A percentile compares a stretch with the other conserved stretches of the same genome.
Evolutionary conservation across 768 basidiomycete species (phyloP).

Genomic region (Boletus subcaerulescens): DNA sequence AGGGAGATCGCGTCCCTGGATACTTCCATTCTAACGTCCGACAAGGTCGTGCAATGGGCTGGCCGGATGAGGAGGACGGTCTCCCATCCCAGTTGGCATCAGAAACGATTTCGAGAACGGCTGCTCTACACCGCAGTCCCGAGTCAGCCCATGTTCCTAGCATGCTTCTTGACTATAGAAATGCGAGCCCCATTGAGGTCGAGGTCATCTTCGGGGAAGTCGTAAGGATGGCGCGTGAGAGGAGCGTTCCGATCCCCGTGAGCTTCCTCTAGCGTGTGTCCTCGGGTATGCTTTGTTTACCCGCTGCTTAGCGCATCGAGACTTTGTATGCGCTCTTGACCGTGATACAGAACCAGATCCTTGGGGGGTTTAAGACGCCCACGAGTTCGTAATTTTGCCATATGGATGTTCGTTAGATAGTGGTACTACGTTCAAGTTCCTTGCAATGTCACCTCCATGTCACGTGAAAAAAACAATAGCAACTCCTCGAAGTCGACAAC

Average conservation of each 20-base stretch:
- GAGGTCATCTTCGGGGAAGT: constrained; percentile 66
- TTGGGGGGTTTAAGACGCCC: constrained; percentile 33
- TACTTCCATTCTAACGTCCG: constrained; percentile 1
- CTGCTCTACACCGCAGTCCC: constrained; percentile 38
- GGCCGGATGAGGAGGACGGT: constrained; percentile 43
- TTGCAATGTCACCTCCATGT: background rate
- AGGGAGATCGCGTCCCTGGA: background rate
- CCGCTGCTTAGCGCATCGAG: constrained; percentile 49
- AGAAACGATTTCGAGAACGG: constrained; percentile 38
- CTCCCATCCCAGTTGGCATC: constrained; percentile 45
- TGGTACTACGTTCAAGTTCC: background rate
- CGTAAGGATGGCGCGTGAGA: constrained; percentile 14
- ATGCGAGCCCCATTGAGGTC: constrained; percentile 59
- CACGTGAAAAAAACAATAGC: background rate
- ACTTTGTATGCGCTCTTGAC: constrained; percentile 56
- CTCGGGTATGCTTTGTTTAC: background rate
- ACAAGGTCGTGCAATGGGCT: constrained; percentile 30
- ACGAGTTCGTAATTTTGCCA: background rate
- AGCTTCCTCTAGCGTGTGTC: background rate
- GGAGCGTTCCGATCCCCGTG: constrained; percentile 14
- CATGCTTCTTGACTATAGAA: constrained; percentile 55
- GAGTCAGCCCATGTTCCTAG: constrained; percentile 51
- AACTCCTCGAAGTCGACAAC: no score
- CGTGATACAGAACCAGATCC: constrained; percentile 60
- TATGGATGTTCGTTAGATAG: background rate